Evolutionary conservation across 345 rosid genomes (phyloP).

Genomic region (Populus simonii): DNA sequence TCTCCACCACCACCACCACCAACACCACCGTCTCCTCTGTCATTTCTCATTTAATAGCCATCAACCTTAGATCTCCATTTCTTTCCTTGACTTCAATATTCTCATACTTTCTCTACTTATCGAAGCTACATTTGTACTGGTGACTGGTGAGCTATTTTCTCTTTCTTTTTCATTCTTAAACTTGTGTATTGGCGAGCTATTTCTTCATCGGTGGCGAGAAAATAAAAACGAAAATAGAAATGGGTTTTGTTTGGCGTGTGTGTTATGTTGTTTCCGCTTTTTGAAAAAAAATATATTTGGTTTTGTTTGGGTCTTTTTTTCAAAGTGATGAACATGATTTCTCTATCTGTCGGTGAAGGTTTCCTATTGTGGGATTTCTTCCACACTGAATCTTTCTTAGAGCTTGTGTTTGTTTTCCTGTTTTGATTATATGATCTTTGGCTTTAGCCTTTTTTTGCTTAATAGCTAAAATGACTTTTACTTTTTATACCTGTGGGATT

Average conservation of each 20-base stretch:
- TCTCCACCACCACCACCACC: conserved; percentile 25
- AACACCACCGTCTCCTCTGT: neutral
- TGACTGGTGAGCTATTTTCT: conserved; percentile 21
- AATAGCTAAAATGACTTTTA: neutral
- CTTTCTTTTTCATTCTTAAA: neutral
- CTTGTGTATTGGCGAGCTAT: neutral
- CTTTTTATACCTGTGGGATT: neutral
- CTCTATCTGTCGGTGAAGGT: conserved; percentile 34
- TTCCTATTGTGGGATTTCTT: conserved; percentile 24
- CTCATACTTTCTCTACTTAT: neutral
- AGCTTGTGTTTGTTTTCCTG: conserved; percentile 1
- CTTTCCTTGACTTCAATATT: neutral
- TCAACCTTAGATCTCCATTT: conserved; percentile 29
- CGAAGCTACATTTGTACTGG: conserved; percentile 41
- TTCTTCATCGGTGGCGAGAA: conserved; percentile 1
- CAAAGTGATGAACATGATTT: conserved; percentile 10
- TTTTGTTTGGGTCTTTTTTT: neutral
- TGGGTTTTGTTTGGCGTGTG: neutral
- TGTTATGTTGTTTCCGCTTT: conserved; percentile 10
- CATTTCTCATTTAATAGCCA: neutral
- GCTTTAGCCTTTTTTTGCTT: neutral
- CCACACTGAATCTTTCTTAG: conserved; percentile 4
- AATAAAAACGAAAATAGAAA: neutral
- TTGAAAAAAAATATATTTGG: neutral
- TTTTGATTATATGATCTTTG: neutral